Base-by-base conservation (phyloP, 2,329 filamentous ascomycete genomes). In the Cordyceps fumosorosea region DNA sequence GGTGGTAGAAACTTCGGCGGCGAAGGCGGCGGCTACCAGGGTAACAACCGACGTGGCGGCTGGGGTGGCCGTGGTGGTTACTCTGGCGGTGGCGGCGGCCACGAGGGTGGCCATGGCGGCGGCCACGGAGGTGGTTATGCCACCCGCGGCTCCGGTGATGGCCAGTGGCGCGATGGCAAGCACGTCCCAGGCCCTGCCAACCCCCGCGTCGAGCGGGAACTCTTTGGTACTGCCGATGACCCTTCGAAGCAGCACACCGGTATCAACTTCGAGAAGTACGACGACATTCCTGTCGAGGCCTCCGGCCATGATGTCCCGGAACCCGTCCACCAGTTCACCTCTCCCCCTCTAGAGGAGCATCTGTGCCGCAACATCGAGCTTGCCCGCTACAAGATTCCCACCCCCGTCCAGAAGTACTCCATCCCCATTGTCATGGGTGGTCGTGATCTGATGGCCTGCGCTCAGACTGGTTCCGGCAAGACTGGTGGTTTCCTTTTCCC, bases 191-290 rank as follows among this genome's bases (percentile, higher is more conserved):
- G 95, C 63, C 91, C 93, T 66, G 77, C 88, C 69, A 98, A 98
- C 81, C 84, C 88, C 66, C 92, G 93, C 69, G 68, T 96, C 53
- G 95, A 99, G 84, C 93, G 93, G 70, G 95, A 99, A 74, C 89
- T 99, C 58, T 99, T 97, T 75, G 95, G 95, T 72, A 82, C 89
- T 56, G 81, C 88, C 69, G 93, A 98, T 76, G 95, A 98, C 73
- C 91, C 93, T 66, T 87, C 89, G 68, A 98, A 97, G 84, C 90
- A 96, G 77, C 90, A 96, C 72, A 97, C 92, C 40, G 95, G 95
- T 78, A 98, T 99, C 89, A 99, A 99, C 85, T 99, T 99, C 75
- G 89, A 96, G 81, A 99, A 99, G 84, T 99, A 99, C 79, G 95
- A 99, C 74, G 95, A 99, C 77, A 99, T 99, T 68, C 95, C 95